Percentiles rank a stretch among this genome's conserved stretches.
Evolutionary conservation across 148 eudicot genomes (phyloP).

Genomic region (Silene conica): DNA sequence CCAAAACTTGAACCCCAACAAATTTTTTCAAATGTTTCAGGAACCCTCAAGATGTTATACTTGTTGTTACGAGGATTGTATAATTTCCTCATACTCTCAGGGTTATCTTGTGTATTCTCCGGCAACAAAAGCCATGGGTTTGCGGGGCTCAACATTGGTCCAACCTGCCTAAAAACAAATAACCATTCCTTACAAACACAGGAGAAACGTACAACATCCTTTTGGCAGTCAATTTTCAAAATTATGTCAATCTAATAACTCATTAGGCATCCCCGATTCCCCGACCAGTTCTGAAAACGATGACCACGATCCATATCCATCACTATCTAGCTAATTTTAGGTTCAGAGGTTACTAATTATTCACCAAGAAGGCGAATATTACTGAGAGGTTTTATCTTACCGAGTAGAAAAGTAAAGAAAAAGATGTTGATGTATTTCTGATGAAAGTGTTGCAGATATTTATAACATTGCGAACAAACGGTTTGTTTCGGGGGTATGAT

Average conservation of each 20-base stretch:
- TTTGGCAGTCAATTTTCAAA: not conserved
- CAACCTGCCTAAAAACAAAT: not conserved
- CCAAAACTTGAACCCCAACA: constrained; percentile 14
- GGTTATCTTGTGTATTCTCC: not conserved
- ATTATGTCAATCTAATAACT: constrained; percentile 3
- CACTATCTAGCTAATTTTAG: no score
- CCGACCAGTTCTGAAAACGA: not conserved
- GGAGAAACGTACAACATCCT: not conserved
- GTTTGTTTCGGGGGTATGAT: no score
- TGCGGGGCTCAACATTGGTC: not conserved
- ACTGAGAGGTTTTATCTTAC: no score
- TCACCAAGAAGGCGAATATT: no score
- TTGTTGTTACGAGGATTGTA: constrained; percentile 4
- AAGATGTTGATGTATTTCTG: no score
- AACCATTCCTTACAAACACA: constrained; percentile 3
- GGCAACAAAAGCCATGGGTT: constrained; percentile 8
- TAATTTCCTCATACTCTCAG: not conserved
- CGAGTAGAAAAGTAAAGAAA: no score
- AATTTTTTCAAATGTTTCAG: not conserved
- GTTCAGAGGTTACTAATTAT: no score
- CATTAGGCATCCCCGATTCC: not conserved
- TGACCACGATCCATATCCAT: no score
- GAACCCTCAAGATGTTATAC: not conserved
- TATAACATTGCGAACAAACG: no score
- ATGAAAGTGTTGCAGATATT: no score